Evolutionary conservation across 805 yeast species (phyloP).

Genomic region (Nakazawaea populi): DNA sequence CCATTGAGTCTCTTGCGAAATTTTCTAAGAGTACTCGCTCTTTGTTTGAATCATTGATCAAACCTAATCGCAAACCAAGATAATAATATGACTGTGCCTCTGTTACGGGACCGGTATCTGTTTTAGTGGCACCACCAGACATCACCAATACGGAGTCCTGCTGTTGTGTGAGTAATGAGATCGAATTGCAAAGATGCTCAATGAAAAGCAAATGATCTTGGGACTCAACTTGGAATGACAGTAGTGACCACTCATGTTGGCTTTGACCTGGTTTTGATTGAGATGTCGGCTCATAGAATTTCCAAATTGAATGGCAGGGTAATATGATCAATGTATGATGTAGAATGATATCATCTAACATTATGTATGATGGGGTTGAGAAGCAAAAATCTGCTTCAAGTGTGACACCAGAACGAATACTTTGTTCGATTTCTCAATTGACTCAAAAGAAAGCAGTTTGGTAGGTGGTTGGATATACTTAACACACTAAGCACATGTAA

Average conservation of each 20-base stretch:
- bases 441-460: no score
- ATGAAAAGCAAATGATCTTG: conserved; percentile 62
- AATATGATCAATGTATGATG: neutral
- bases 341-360: neutral
- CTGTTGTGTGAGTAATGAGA: conserved; percentile 24
- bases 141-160: conserved; percentile 33
- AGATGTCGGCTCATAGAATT: conserved; percentile 14
- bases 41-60: conserved; percentile 8
- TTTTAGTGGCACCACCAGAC: conserved; percentile 66
- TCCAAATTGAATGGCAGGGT: conserved; percentile 58
- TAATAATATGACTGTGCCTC: conserved; percentile 56
- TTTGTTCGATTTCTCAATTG: no score
- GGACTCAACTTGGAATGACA: conserved; percentile 63
- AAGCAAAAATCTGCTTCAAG: no score
- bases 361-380: no score
- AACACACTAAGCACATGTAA: no score
- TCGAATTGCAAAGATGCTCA: conserved; percentile 48
- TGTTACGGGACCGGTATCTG: conserved; percentile 43
- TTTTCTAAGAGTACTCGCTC: conserved; percentile 51
- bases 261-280: conserved; percentile 35
- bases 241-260: conserved; percentile 59
- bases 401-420: no score
- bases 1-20: conserved; percentile 74
- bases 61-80: conserved; percentile 32
- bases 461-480: no score